phyloP scores from a whole-genome alignment of 441 rosid genomes.

The Erodium trifolium region DNA sequence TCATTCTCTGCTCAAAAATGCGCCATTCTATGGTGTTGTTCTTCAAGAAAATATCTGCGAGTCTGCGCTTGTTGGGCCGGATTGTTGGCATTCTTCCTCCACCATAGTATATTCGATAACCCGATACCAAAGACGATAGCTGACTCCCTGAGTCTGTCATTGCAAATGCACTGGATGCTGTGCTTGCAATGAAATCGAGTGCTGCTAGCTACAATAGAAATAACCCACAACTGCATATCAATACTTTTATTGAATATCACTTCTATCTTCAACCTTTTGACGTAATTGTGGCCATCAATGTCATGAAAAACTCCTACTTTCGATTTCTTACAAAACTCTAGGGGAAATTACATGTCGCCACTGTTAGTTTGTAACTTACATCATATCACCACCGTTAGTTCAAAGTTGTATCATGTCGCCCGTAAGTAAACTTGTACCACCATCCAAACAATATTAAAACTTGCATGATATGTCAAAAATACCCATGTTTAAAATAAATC shows the following conservation, averaged over 20 bases:
- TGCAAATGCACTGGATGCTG: constrained; percentile 78
- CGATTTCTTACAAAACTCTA: too few species aligned
- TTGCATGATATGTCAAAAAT: too few species aligned
- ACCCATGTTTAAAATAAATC: too few species aligned
- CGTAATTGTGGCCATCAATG: too few species aligned
- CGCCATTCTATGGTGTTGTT: constrained; percentile 75
- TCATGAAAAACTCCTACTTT: too few species aligned
- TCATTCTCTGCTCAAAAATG: constrained; percentile 74
- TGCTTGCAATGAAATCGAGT: constrained; percentile 80
- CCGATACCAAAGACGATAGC: constrained; percentile 83
- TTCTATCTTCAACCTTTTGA: too few species aligned
- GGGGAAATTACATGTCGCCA: too few species aligned
- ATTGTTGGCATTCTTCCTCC: constrained; percentile 93
- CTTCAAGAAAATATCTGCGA: constrained; percentile 61
- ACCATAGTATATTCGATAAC: constrained; percentile 77
- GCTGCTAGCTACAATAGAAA: constrained; percentile 60
- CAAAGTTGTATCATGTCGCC: too few species aligned
- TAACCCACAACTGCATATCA: constrained; percentile 7
- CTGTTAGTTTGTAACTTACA: too few species aligned
- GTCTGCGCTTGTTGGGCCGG: constrained; percentile 81
- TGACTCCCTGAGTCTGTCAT: constrained; percentile 98
- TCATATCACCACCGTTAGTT: too few species aligned
- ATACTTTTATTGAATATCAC: background rate
- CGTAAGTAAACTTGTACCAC: too few species aligned
- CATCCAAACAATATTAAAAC: too few species aligned